Conservation (phyloP, 2,329 filamentous ascomycete species). For the Aspergillus fischeri region DNA sequence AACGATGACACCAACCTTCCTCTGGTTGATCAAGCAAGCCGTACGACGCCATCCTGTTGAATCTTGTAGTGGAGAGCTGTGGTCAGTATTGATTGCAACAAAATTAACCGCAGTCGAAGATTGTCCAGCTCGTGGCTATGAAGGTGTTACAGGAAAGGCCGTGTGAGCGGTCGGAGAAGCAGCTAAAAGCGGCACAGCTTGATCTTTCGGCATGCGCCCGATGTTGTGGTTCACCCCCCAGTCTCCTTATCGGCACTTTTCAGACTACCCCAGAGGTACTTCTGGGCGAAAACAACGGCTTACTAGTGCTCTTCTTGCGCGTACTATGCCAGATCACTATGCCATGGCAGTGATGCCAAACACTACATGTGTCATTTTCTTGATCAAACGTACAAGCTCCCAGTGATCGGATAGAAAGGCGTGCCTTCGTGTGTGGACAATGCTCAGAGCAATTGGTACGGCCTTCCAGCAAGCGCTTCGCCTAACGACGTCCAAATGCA, state of each 20-base stretch:
- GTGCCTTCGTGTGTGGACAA: conserved; percentile 5
- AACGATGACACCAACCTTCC: conserved; percentile 32
- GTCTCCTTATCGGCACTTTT: not conserved
- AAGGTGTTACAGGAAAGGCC: conserved; percentile 6
- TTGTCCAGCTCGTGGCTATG: not conserved
- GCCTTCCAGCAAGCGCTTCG: not conserved
- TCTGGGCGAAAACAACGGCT: not conserved
- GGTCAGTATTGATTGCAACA: not conserved
- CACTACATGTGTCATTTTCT: not conserved
- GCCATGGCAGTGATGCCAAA: not conserved
- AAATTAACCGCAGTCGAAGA: not conserved
- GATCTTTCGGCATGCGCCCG: not conserved
- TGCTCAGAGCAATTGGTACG: conserved; percentile 15
- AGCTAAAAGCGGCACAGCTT: conserved; percentile 8
- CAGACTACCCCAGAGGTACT: not conserved
- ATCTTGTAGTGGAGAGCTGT: not conserved
- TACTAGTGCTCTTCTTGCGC: not conserved
- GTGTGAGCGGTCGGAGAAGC: conserved; percentile 15
- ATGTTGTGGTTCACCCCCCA: not conserved
- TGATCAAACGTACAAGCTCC: not conserved
- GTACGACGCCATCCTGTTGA: conserved; percentile 52
- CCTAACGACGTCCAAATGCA: no score
- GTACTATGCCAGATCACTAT: not conserved
- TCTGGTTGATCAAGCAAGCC: conserved; percentile 68
- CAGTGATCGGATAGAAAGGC: not conserved